Evolutionary conservation across 2,329 filamentous ascomycete genomes (phyloP), one percentile per base, ranked within the genome.

Genomic region (Fusarium nisikadoi): DNA sequence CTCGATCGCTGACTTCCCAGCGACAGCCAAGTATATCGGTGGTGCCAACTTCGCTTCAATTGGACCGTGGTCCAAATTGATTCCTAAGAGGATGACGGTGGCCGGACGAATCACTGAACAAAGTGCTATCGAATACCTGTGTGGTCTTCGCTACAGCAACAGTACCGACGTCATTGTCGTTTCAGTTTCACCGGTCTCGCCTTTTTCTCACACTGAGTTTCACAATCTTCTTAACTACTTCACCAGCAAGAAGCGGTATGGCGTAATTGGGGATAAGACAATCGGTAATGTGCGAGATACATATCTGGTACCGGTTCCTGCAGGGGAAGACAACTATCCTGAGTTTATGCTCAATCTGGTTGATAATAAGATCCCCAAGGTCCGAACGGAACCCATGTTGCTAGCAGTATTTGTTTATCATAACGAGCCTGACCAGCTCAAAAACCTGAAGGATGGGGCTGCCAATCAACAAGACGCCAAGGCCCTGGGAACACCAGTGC

Each of bases 301-400:
- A 3, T 98, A 98, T 80, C 88, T 98, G 36, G 92, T 98, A 14
- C 95, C 96, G 0, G 89, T 98, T 8, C 89, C 94, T 36, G 87
- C 91, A 9, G 94, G 93, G 31, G 86, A 89, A 31, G 86, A 85
- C 38, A 89, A 88, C 54, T 88, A 95, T 46, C 95, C 96, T 0
- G 93, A 95, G 69, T 97, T 98, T 76, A 90, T 98, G 80, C 89
- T 94, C 68, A 93, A 97, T 77, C 87, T 98, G n/a, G 91, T 94
- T 70, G 92, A 95, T 75, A 95, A 95, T 79, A 89, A 89, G 35
- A 88, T 98, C 36, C 93, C 95, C 47, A 87, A 89, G 65, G 88
- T 88, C 5, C 88, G 93, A 20, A 86, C 90, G 0, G 92, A 97
- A 73, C 90, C 93, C 3, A 90, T 96, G 83, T 84, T 99, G 39